Conservation (phyloP, 2,329 filamentous ascomycete species). For the Pleoardoris graminearum region DNA sequence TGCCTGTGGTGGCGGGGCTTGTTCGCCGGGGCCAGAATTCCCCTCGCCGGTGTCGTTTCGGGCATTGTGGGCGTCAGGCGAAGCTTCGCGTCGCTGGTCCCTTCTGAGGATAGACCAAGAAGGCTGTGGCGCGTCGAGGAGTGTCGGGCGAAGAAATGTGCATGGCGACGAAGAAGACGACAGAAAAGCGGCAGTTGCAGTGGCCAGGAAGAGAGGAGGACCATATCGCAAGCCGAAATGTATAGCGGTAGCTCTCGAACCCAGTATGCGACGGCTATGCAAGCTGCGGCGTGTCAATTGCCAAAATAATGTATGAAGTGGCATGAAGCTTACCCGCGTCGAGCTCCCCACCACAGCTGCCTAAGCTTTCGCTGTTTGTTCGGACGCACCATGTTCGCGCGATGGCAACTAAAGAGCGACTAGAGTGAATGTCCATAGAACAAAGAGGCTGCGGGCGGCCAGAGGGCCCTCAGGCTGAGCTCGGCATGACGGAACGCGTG, state of each 20-base stretch:
- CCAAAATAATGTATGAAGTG: not conserved
- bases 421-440: slow-evolving; percentile 2
- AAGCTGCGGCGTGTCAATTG: slow-evolving; percentile 26
- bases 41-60: slow-evolving; percentile 20
- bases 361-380: slow-evolving; percentile 29
- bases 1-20: slow-evolving; percentile 41
- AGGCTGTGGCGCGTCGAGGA: slow-evolving; percentile 34
- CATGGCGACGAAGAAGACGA: slow-evolving; percentile 19
- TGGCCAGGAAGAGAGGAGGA: slow-evolving; percentile 32
- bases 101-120: slow-evolving; percentile 18
- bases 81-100: slow-evolving; percentile 18
- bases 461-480: slow-evolving; percentile 27
- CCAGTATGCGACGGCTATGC: slow-evolving; percentile 21
- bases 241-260: slow-evolving; percentile 15
- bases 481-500: slow-evolving; percentile 34
- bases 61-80: slow-evolving; percentile 25
- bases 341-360: slow-evolving; percentile 33
- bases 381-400: slow-evolving; percentile 29
- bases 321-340: slow-evolving; percentile 29
- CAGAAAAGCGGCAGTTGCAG: slow-evolving; percentile 27
- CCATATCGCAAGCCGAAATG: slow-evolving; percentile 32
- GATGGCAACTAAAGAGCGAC: slow-evolving; percentile 13
- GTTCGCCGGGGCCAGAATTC: slow-evolving; percentile 25
- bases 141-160: slow-evolving; percentile 26
- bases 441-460: slow-evolving; percentile 6